phyloP scores from a whole-genome alignment of 345 rosid species.

The Sisymbrium irio region DNA sequence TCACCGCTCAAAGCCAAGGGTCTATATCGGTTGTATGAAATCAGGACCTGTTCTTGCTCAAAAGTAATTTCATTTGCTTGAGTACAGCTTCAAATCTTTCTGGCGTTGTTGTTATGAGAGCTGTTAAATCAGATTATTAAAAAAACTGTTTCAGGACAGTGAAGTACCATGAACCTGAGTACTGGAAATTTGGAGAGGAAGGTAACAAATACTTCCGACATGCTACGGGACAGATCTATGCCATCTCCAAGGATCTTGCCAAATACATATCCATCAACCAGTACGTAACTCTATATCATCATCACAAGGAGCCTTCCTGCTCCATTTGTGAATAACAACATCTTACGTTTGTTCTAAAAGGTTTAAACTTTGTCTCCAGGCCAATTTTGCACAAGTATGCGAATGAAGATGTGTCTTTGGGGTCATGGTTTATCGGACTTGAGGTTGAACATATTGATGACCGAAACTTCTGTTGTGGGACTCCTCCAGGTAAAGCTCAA shows the following conservation, averaged over 20 bases:
- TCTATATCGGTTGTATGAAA: constrained; percentile 96
- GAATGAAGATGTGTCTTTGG: constrained; percentile 93
- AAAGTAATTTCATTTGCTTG: constrained; percentile 49
- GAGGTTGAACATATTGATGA: constrained; percentile 96
- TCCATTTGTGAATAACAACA: background rate
- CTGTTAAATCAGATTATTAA: background rate
- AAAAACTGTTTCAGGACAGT: constrained; percentile 54
- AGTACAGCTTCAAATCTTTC: background rate
- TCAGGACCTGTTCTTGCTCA: constrained; percentile 96
- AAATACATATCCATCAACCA: constrained; percentile 79
- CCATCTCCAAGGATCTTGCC: constrained; percentile 92
- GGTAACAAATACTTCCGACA: constrained; percentile 97
- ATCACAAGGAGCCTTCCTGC: background rate
- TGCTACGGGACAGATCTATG: constrained; percentile 98
- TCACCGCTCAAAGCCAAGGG: constrained; percentile 87
- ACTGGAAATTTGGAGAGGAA: constrained; percentile 96
- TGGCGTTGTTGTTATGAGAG: background rate
- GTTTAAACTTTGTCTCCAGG: constrained; percentile 39
- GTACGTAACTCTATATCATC: constrained; percentile 41
- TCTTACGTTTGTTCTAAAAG: background rate
- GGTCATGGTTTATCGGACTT: constrained; percentile 95
- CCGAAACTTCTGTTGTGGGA: constrained; percentile 85
- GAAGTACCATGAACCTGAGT: constrained; percentile 97
- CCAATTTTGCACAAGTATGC: constrained; percentile 89
- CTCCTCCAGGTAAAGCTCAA: constrained; percentile 77